Evolutionary conservation across 306 rosid species (phyloP).

Genomic region (Cucumis melo): DNA sequence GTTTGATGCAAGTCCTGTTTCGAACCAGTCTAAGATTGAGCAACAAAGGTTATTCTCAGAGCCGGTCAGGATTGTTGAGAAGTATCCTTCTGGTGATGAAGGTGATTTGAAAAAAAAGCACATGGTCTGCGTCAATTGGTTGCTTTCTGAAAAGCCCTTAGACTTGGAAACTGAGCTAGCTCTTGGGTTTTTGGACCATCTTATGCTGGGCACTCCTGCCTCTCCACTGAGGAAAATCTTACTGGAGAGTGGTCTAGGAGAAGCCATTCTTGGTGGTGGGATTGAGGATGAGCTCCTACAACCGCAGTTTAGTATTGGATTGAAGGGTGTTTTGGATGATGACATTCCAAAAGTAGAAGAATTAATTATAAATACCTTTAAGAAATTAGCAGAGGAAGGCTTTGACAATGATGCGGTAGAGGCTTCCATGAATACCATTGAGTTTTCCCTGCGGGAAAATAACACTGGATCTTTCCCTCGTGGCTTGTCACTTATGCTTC

Average conservation of each 20-base stretch:
- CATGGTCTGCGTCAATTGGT: conserved; percentile 88
- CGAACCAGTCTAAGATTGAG: conserved; percentile 63
- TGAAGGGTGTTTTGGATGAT: conserved; percentile 72
- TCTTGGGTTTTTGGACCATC: conserved; percentile 90
- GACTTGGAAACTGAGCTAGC: conserved; percentile 70
- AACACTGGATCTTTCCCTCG: conserved; percentile 98
- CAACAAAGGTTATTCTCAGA: conserved; percentile 64
- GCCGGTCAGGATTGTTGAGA: conserved; percentile 72
- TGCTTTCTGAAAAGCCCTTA: conserved; percentile 85
- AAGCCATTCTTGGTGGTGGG: conserved; percentile 95
- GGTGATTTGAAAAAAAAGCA: conserved; percentile 78
- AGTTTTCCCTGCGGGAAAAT: conserved; percentile 94
- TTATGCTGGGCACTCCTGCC: conserved; percentile 97
- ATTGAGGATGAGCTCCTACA: conserved; percentile 95
- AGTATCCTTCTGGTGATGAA: conserved; percentile 80
- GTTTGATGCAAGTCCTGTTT: conserved; percentile 65
- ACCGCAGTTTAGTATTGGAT: conserved; percentile 89
- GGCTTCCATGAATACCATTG: conserved; percentile 99
- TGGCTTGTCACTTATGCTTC: conserved; percentile 91
- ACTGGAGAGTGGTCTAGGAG: conserved; percentile 94
- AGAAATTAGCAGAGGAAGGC: conserved; percentile 74
- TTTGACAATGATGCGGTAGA: conserved; percentile 81
- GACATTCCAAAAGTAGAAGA: conserved; percentile 83
- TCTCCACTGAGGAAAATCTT: conserved; percentile 86
- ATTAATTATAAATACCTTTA: conserved; percentile 42